phyloP scores from a whole-genome alignment of 169 alveolate genomes.

The Theileria parva region DNA sequence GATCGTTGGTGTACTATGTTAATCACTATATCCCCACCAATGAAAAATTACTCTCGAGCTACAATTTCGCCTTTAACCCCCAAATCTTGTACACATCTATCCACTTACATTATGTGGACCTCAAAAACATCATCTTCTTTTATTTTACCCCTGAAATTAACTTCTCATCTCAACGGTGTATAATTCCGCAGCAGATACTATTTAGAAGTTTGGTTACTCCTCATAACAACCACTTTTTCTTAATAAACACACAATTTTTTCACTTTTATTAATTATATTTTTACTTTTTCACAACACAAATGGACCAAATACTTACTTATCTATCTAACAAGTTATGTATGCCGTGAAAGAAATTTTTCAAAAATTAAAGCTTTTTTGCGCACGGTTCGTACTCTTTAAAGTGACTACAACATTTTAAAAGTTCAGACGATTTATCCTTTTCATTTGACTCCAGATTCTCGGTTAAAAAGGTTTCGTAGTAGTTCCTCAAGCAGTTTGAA shows the following conservation, averaged over 20 bases:
- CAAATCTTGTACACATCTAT: background rate
- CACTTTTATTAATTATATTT: background rate
- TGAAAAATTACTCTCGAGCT: background rate
- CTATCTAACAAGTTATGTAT: background rate
- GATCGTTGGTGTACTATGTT: slow-evolving; percentile 15
- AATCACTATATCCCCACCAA: slow-evolving; percentile 32
- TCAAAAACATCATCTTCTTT: background rate
- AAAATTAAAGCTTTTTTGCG: slow-evolving; percentile 16
- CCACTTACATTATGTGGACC: background rate
- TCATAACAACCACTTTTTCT: background rate
- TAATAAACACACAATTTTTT: background rate
- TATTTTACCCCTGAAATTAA: background rate
- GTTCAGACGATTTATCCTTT: slow-evolving; percentile 12
- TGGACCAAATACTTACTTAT: background rate
- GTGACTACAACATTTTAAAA: slow-evolving; percentile 41
- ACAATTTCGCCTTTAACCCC: background rate
- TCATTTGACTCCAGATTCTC: slow-evolving; percentile 7
- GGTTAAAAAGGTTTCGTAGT: background rate
- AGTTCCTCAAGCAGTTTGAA: slow-evolving; percentile 37
- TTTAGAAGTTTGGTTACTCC: background rate
- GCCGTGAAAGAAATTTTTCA: background rate
- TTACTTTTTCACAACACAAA: background rate
- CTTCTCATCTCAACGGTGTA: background rate
- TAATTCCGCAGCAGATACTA: background rate
- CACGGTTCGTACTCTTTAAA: slow-evolving; percentile 57